phyloP scores from a whole-genome alignment of 2,329 filamentous ascomycete species.

The Colletotrichum falcatum region DNA sequence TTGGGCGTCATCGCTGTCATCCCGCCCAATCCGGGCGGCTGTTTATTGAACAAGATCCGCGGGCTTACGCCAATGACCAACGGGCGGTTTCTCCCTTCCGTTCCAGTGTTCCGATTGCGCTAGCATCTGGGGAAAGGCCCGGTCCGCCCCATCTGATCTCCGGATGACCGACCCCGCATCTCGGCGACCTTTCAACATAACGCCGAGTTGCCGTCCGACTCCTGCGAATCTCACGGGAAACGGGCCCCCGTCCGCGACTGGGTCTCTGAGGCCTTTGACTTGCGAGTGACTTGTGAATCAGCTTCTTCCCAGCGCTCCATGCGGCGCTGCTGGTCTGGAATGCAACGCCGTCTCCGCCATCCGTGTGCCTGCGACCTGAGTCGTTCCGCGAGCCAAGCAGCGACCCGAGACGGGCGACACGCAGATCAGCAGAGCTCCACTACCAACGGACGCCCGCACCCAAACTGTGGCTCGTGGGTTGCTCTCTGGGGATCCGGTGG shows the following conservation, averaged over 20 bases:
- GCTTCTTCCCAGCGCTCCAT: constrained; percentile 1
- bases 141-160: constrained; percentile 28
- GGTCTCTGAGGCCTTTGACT: not conserved
- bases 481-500: constrained; percentile 57
- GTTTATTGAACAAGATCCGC: not conserved
- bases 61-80: not conserved
- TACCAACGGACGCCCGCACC: constrained; percentile 67
- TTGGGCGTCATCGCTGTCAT: not conserved
- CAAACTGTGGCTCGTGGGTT: constrained; percentile 64
- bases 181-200: constrained; percentile 20
- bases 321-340: not conserved
- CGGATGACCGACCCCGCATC: constrained; percentile 32
- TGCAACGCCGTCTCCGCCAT: not conserved
- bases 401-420: constrained; percentile 74
- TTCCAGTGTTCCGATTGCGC: constrained; percentile 11
- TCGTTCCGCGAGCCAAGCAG: not conserved
- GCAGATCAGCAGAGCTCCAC: constrained; percentile 75
- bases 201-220: constrained; percentile 13
- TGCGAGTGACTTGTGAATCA: constrained; percentile 8
- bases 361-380: constrained; percentile 1
- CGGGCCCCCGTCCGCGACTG: constrained; percentile 19
- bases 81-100: not conserved
- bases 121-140: constrained; percentile 4
- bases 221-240: not conserved
- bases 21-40: not conserved